These are phyloP conservation scores for Aaosphaeria pasadenensis DNA, from an alignment of 2,329 filamentous ascomycete species.

Conservation along the genomic window DNA sequence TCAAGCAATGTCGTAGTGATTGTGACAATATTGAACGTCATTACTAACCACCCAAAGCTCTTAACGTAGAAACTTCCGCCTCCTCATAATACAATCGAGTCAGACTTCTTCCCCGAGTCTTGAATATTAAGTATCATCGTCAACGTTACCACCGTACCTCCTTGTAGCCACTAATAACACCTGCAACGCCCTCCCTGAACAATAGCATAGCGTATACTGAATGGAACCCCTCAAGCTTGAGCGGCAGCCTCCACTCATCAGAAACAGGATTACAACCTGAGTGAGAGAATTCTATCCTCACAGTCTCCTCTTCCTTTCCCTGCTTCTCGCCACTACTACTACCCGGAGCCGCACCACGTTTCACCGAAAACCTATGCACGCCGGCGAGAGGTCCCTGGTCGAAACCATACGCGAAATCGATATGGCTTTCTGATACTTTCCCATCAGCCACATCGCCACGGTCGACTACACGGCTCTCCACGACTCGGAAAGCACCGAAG, in stretches of 20 bases:
- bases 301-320: neutral
- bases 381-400: neutral
- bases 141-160: no score
- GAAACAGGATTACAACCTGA: neutral
- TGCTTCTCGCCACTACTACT: neutral
- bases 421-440: conserved; percentile 1
- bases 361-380: conserved; percentile 4
- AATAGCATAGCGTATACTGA: conserved; percentile 4
- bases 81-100: no score
- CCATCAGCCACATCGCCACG: neutral
- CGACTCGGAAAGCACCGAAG: conserved; percentile 4
- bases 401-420: conserved; percentile 4
- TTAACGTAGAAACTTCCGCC: no score
- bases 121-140: no score
- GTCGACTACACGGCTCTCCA: conserved; percentile 1
- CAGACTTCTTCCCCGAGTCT: no score
- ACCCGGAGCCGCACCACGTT: neutral
- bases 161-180: neutral
- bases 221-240: conserved; percentile 1
- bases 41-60: no score
- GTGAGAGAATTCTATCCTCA: conserved; percentile 1
- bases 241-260: neutral
- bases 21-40: no score
- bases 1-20: no score
- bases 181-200: conserved; percentile 4